Base-by-base conservation (phyloP, 352 stramenopile genomes). In the Pythium angustatum region DNA sequence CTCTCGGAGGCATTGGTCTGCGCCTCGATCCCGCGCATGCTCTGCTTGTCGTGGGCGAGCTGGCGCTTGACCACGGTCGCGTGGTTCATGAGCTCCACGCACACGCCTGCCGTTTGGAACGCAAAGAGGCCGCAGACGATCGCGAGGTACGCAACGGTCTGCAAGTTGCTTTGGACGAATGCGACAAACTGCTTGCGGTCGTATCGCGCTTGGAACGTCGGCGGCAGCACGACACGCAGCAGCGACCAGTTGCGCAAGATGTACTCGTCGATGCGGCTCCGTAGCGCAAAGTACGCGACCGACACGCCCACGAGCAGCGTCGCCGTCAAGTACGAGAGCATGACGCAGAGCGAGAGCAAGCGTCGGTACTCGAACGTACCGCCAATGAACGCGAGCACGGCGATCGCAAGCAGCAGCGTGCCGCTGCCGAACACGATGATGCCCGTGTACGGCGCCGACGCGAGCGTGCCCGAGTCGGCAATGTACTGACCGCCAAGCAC, bases 351-450 rank as follows among this genome's bases (percentile, higher is more conserved):
- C 2, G 81, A 90, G 31, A 93, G 72, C 36, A 93, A 71, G 2
- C 82, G 78, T 21, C 84, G 84, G 50, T 93, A 93, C 54, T 93
- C 84, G n/a, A 93, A 90, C 38, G 71, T 82, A 9, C 71, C 77
- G 10, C 84, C 84, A 38, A 91, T 68, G 59, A 93, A 93, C 10
- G 81, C 73, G 14, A 93, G 64, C 24, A 91, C 53, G 6, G 81
- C 74, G 27, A 93, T 75, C 21, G 77, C 31, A 6, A 93, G 66
- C 55, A 88, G 68, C 12, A 90, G 19, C 17, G 79, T 40, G 0
- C 84, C 84, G 33, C 74, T 74, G 11, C 69, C 58, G 58, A 91
- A 93, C 36, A 90, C 75, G 28, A 85, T 73, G 52, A 93, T 83
- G 30, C 82, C 78, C n/a, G 82, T 85, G 64, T 86, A 91, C 8